Evolutionary conservation across 257 asterid genomes (phyloP).

Genomic region (Gentiana straminea): DNA sequence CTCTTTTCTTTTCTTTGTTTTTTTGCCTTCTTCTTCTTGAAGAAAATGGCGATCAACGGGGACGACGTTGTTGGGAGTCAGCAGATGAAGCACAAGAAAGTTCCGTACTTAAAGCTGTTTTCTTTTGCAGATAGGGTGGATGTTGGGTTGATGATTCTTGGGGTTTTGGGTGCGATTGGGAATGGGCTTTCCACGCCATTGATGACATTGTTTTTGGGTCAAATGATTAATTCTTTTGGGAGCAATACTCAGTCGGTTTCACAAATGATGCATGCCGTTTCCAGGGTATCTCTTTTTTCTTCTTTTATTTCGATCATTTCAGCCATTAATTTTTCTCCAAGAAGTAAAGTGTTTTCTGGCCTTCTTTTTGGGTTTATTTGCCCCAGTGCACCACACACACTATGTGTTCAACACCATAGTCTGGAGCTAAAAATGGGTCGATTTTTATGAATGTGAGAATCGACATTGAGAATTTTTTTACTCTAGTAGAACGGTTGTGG

Average conservation of each 20-base stretch:
- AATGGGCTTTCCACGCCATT: slow-evolving; percentile 62
- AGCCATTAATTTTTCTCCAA: too few relatives aligned
- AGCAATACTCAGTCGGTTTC: slow-evolving; percentile 5
- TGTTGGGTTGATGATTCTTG: slow-evolving; percentile 28
- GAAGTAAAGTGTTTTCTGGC: too few relatives aligned
- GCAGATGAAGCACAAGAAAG: slow-evolving; percentile 22
- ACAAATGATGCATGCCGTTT: slow-evolving; percentile 32
- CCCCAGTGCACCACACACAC: too few relatives aligned
- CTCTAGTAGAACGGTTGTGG: too few relatives aligned
- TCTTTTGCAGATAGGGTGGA: slow-evolving; percentile 53
- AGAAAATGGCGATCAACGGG: background rate
- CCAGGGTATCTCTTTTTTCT: slow-evolving; percentile 23
- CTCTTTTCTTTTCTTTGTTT: too few relatives aligned
- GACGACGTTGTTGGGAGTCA: background rate
- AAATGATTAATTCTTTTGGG: slow-evolving; percentile 54
- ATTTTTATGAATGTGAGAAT: too few relatives aligned
- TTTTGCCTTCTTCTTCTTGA: too few relatives aligned
- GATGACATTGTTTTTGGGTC: slow-evolving; percentile 62
- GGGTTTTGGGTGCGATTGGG: slow-evolving; percentile 40
- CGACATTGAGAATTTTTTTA: too few relatives aligned
- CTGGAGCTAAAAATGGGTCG: too few relatives aligned
- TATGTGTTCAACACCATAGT: too few relatives aligned
- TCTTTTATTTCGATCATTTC: background rate
- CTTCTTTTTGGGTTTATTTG: too few relatives aligned
- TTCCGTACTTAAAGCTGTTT: slow-evolving; percentile 41